Evolutionary conservation across 495 filamentous ascomycete genomes (phyloP), one percentile per base, ranked within the genome.

Genomic region (Chaetomium fimeti): DNA sequence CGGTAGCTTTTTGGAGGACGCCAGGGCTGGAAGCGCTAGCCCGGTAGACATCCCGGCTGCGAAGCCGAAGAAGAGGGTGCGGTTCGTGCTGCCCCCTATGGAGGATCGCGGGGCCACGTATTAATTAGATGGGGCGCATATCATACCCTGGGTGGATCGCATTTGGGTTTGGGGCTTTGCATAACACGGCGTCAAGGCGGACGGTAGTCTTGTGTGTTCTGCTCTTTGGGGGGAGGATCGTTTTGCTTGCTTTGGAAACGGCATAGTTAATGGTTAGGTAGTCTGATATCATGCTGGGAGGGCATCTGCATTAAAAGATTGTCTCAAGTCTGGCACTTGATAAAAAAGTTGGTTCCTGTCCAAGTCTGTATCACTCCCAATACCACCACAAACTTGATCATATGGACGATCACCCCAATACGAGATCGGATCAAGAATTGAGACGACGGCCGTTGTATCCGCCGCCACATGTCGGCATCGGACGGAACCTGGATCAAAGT

Each of bases 31-130:
- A 32, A 7, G 29, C 29, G 7, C 29, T 11, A 11, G 32, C 5
- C 32, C 69, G 55, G 72, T 80, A 74, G 71, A 79, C 25, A 76
- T 77, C 61, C 75, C 71, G 76, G 74, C 77, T 75, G 71, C 75
- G 60, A 82, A 80, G 79, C 73, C 74, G 65, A 69, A 71, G 75
- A 81, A 81, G 76, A 81, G 59, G 73, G 80, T 82, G 58, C 71
- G 80, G 71, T 82, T 82, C 60, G 72, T 79, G 47, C 71, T 82
- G 60, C 80, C 80, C 29, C 73, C 64, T n/a, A 70, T 65, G 69
- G 72, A 78, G 52, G 59, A 66, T 25, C 22, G 22, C 16, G 25
- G n/a, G 52, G 55, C 25, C 62, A 66, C 60, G 63, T 25, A 61
- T 45, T 54, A 61, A 29, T 25, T 42, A 18, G 18, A 45, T 38